Percentiles rank a stretch among this genome's conserved stretches.
Conservation (phyloP, 2,329 filamentous ascomycete species). For the Graphium sp. region DNA sequence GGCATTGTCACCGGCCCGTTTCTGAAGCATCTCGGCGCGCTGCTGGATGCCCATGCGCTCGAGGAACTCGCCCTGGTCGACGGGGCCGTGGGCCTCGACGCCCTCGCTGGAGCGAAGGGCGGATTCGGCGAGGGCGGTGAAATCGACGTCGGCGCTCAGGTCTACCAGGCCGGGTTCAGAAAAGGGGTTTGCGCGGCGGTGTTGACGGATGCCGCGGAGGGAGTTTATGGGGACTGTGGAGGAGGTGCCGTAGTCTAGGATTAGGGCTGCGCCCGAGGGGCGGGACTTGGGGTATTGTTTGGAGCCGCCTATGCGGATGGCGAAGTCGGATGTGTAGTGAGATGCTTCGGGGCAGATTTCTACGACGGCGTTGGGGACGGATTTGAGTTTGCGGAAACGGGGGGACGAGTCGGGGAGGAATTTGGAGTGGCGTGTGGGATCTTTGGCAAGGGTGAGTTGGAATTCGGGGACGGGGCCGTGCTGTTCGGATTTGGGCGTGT, state of each 20-base stretch:
- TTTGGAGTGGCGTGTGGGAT: slow-evolving; percentile 64
- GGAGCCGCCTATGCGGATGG: slow-evolving; percentile 64
- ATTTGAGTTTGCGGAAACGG: slow-evolving; percentile 62
- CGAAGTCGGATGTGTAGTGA: slow-evolving; percentile 67
- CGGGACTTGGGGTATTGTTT: slow-evolving; percentile 31
- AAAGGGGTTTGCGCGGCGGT: slow-evolving; percentile 66
- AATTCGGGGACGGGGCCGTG: slow-evolving; percentile 57
- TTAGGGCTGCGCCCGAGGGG: slow-evolving; percentile 75
- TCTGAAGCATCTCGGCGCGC: slow-evolving; percentile 51
- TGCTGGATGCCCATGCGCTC: slow-evolving; percentile 68
- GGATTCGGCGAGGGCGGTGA: slow-evolving; percentile 68
- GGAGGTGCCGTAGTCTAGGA: slow-evolving; percentile 83
- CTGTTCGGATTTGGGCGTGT: slow-evolving; percentile 32
- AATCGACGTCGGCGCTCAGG: slow-evolving; percentile 86
- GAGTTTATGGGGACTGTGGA: slow-evolving; percentile 73
- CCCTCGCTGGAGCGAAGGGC: slow-evolving; percentile 59
- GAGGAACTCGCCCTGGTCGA: slow-evolving; percentile 71
- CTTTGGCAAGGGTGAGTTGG: slow-evolving; percentile 61
- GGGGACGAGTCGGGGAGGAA: slow-evolving; percentile 70
- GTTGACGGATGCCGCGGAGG: slow-evolving; percentile 70
- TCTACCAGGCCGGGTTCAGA: slow-evolving; percentile 68
- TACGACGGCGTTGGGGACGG: slow-evolving; percentile 51
- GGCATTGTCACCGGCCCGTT: slow-evolving; percentile 19
- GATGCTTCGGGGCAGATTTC: slow-evolving; percentile 84
- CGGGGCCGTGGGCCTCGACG: slow-evolving; percentile 83